Conservation (phyloP, 2,329 filamentous ascomycete genomes). For the Fusarium pseudoanthophilum region DNA sequence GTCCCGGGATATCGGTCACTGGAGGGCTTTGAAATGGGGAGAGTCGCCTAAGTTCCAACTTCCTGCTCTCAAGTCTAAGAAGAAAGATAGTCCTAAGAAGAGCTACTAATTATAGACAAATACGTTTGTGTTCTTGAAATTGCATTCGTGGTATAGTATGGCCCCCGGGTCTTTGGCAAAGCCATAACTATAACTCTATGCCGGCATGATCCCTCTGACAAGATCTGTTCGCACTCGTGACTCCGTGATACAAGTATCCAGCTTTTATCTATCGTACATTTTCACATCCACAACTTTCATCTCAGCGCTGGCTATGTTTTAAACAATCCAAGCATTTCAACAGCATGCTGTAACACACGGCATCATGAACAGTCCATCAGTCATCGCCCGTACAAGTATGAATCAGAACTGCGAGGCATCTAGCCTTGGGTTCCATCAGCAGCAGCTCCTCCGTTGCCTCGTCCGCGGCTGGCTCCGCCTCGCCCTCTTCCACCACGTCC, state of each 20-base stretch:
- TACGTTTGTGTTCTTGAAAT: neutral
- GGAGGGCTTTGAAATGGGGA: slow-evolving; percentile 74
- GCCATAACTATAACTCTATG: neutral
- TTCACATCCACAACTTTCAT: slow-evolving; percentile 21
- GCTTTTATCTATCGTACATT: slow-evolving; percentile 38
- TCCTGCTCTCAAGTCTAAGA: slow-evolving; percentile 73
- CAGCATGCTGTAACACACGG: slow-evolving; percentile 7
- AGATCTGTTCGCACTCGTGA: slow-evolving; percentile 35
- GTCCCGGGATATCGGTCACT: slow-evolving; percentile 64
- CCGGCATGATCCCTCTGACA: neutral
- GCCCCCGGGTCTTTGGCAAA: slow-evolving; percentile 33
- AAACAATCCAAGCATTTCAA: slow-evolving; percentile 12
- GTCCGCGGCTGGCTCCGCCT: slow-evolving; percentile 49
- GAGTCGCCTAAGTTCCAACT: slow-evolving; percentile 71
- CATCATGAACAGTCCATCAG: slow-evolving; percentile 1
- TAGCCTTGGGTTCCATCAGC: slow-evolving; percentile 39
- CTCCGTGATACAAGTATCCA: slow-evolving; percentile 39
- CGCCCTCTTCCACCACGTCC: slow-evolving; percentile 55
- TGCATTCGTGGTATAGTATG: slow-evolving; percentile 23
- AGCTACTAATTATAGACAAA: slow-evolving; percentile 22
- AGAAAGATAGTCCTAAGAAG: slow-evolving; percentile 44
- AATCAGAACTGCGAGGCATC: slow-evolving; percentile 5
- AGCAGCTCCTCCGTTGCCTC: slow-evolving; percentile 43
- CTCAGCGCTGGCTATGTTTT: slow-evolving; percentile 5
- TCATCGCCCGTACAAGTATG: neutral